Base-by-base conservation (phyloP, 495 filamentous ascomycete species). In the Aspergillus diversus region DNA sequence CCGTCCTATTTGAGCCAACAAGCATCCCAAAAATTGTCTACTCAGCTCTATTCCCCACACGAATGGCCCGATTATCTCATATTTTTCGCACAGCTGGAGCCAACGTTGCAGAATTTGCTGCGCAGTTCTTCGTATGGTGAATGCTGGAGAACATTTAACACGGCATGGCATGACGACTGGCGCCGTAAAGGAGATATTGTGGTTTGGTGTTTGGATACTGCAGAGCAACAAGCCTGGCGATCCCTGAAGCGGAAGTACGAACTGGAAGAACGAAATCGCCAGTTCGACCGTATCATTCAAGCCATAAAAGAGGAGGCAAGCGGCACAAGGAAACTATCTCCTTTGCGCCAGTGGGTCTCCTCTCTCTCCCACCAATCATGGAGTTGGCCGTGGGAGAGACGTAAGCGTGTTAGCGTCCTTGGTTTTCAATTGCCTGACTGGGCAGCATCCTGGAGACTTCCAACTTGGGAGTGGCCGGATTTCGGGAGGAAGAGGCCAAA, bases 131-230 rank as follows among this genome's bases (percentile, higher is more conserved):
- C 71, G 16, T 97, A 92, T 73, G 69, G 68, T 31, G 84, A 87
- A 71, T 90, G 89, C 70, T 87, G 87, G 89, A 82, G 88, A 46
- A 87, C 82, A 9, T 91, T 84, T 74, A 99, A 97, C 76, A 90
- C 86, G 3, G 81, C 87, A 63, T 91, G 89, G 78, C 92, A 96
- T 66, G 95, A 97, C 70, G 95, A 99, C 76, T 88, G 83, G 83
- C 84, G 95, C 67, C 84, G 96, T 65, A 75, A 75, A 33, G 96
- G 95, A n/a, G 89, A 92, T 72, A 84, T 99, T 64, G 81, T 97
- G 7, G 91, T 97, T 48, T 99, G 85, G 85, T 91, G 89, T 69
- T 76, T 82, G 34, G 73, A 77, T 52, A 56, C 71, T 0, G 35
- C 59, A 9, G 78, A 80, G 52, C 77, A 81, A 57, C 66, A 72